Percentiles rank a stretch among this genome's conserved stretches.
phyloP scores from a whole-genome alignment of 2,329 filamentous ascomycete species.

The Fusarium sp. region DNA sequence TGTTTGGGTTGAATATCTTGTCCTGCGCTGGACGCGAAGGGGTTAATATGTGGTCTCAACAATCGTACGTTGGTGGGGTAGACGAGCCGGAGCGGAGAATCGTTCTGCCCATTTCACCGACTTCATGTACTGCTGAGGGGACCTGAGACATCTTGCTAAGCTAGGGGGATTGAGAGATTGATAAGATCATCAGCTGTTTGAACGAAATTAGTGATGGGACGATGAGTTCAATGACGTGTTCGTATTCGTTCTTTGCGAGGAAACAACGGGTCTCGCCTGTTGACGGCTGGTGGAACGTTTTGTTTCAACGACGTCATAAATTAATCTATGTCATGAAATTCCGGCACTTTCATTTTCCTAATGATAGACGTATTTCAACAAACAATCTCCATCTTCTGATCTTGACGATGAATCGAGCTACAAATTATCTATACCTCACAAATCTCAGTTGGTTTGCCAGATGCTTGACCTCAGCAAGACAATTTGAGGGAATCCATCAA shows the following conservation, averaged over 20 bases:
- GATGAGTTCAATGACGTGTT: not conserved
- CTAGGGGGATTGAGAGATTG: not conserved
- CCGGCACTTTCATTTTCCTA: no score
- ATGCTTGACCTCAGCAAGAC: no score
- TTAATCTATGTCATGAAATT: no score
- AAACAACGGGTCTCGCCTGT: not conserved
- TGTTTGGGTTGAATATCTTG: not conserved
- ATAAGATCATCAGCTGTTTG: not conserved
- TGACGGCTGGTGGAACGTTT: not conserved
- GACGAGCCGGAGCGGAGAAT: conserved; percentile 40
- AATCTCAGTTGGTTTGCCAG: no score
- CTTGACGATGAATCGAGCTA: not conserved
- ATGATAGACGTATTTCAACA: no score
- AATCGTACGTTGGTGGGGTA: conserved; percentile 42
- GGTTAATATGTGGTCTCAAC: conserved; percentile 8
- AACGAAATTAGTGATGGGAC: not conserved
- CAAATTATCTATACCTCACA: not conserved
- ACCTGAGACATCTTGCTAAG: not conserved
- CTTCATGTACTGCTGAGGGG: not conserved
- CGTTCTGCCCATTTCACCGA: conserved; percentile 33
- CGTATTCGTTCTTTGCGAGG: conserved; percentile 1
- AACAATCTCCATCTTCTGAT: no score
- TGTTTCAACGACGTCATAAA: conserved; percentile 1
- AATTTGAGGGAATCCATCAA: no score
- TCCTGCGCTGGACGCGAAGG: conserved; percentile 8